These are phyloP conservation scores for Arbutus unedo DNA, from an alignment of 148 eudicot genomes.

Conservation along the genomic window DNA sequence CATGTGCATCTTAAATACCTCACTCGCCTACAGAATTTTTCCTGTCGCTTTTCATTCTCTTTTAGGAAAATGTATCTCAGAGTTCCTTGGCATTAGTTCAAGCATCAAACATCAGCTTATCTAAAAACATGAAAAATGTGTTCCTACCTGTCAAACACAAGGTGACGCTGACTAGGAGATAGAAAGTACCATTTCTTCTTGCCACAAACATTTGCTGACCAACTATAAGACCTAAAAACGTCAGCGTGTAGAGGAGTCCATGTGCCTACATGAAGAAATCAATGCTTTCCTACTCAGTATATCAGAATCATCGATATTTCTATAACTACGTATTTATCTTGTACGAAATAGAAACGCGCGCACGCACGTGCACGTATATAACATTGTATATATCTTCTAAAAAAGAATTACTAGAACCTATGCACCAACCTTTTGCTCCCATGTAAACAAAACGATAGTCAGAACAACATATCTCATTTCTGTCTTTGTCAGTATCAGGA, in stretches of 20 bases:
- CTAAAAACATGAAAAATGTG: slow-evolving; percentile 5
- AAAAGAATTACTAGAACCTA: slow-evolving; percentile 24
- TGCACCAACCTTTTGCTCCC: slow-evolving; percentile 93
- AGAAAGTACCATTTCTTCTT: slow-evolving; percentile 85
- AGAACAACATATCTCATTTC: slow-evolving; percentile 69
- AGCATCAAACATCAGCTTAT: neutral
- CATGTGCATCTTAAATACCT: neutral
- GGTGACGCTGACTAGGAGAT: slow-evolving; percentile 71
- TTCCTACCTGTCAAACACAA: slow-evolving; percentile 85
- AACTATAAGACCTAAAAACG: slow-evolving; percentile 96
- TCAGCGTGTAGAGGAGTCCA: slow-evolving; percentile 99
- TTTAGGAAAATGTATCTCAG: neutral
- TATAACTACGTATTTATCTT: too few relatives aligned
- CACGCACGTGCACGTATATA: neutral
- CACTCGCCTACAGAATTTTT: neutral
- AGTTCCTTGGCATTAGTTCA: neutral
- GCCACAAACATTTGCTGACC: slow-evolving; percentile 99
- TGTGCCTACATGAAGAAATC: slow-evolving; percentile 59
- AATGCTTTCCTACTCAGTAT: slow-evolving; percentile 6
- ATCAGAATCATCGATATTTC: neutral
- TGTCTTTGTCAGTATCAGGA: slow-evolving; percentile 45
- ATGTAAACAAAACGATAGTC: slow-evolving; percentile 99
- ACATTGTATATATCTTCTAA: slow-evolving; percentile 13
- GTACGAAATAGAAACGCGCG: neutral
- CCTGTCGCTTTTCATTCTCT: neutral